Evolutionary conservation across 306 rosid genomes (phyloP), one percentile per base, ranked within the genome.

Genomic region (Clitoria ternatea): DNA sequence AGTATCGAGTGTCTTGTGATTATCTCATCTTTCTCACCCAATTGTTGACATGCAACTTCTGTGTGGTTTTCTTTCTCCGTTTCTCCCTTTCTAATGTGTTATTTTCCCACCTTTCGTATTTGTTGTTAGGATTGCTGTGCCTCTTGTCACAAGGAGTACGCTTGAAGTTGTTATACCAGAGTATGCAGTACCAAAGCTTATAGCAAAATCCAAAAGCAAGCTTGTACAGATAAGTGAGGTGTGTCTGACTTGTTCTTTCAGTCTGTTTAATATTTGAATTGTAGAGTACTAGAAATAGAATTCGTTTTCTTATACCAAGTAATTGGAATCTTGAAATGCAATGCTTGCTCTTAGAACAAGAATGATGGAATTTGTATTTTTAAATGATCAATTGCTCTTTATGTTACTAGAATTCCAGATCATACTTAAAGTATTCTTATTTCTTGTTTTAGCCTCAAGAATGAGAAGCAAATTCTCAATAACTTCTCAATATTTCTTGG

Each of bases 211-310:
- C 15, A 95, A 84, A 84, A 95, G 84, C 96, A 95, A 85, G 92
- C 99, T 95, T 73, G 87, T 83, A 26, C 97, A 85, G 77, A 91
- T 95, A 79, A 95, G 99, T 37, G 99, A 91, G 97, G 99, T 91
- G 49, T 24, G 85, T 81, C 59, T 52, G 66, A 50, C 35, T 72
- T 60, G 47, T 49, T 72, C 55, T 14, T 67, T 32, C 61, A 32
- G 44, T 72, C 61, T 50, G 70, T 65, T 10, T 18, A 24, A 33
- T 62, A 42, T 57, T 50, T 44, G 74, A 56, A 61, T 42, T 77
- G 65, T 52, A 32, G 26, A 57, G 61, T 63, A 43, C 32, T 40
- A 32, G 47, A 33, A 62, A n/a, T 19, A 32, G 26, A 18, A 40
- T 55, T 72, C 62, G n/a, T n/a, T 27, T 26, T 2, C 15, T 32